Percentiles rank a stretch among this genome's conserved stretches.
These are phyloP conservation scores for Coemansia sp. DNA, from an alignment of 192 early-diverging fungal genomes.

Conservation along the genomic window DNA sequence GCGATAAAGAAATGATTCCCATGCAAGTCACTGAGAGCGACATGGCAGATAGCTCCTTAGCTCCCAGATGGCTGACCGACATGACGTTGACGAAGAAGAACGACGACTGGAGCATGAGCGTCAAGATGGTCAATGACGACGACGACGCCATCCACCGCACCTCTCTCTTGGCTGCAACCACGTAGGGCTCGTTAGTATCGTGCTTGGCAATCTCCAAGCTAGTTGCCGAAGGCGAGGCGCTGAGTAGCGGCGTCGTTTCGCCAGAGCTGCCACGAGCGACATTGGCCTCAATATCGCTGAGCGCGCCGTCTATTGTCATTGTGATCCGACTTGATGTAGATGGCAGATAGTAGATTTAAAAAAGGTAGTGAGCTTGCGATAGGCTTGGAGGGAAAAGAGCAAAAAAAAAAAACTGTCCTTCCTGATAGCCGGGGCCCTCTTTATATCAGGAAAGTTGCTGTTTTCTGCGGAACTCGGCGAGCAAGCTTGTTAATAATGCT, in stretches of 20 bases:
- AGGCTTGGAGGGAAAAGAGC: background rate
- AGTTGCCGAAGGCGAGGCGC: conserved; percentile 32
- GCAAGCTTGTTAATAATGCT: background rate
- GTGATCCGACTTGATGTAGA: background rate
- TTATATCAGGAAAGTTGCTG: background rate
- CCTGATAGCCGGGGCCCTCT: background rate
- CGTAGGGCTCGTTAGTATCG: conserved; percentile 32
- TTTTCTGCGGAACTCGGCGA: background rate
- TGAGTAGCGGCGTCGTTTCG: conserved; percentile 34
- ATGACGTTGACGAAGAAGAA: conserved; percentile 66
- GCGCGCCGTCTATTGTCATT: conserved; percentile 15
- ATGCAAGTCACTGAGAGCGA: conserved; percentile 74
- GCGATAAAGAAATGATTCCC: conserved; percentile 66
- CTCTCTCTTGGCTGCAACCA: conserved; percentile 24
- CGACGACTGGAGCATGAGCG: conserved; percentile 68
- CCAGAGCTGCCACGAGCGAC: background rate
- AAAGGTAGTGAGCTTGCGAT: background rate
- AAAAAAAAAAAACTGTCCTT: background rate
- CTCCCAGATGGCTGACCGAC: conserved; percentile 65
- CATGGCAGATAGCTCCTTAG: conserved; percentile 69
- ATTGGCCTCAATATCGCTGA: conserved; percentile 17
- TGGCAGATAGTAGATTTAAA: background rate
- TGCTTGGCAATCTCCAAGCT: conserved; percentile 36
- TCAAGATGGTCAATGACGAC: conserved; percentile 29
- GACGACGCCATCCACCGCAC: conserved; percentile 34